phyloP scores from a whole-genome alignment of 176 grass and related monocot species.

The Chloris gayana region DNA sequence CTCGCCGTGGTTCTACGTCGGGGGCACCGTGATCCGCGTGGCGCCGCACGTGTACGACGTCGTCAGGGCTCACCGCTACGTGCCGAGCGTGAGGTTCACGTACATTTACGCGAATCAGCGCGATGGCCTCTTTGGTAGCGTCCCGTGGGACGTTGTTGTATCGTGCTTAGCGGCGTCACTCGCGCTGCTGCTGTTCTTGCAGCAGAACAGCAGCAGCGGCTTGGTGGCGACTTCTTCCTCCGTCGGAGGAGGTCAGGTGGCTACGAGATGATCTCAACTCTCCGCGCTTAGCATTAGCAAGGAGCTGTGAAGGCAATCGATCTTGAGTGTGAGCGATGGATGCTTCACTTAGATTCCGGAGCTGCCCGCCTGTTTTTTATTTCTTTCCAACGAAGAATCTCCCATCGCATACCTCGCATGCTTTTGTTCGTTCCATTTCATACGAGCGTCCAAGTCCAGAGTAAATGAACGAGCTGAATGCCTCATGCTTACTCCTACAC shows the following conservation, averaged over 20 bases:
- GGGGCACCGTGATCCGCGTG: slow-evolving; percentile 17
- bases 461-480: background rate
- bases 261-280: slow-evolving; percentile 54
- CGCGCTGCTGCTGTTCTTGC: too few species aligned
- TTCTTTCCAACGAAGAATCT: background rate
- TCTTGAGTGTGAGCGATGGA: background rate
- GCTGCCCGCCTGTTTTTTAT: background rate
- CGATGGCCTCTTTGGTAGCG: too few species aligned
- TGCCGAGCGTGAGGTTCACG: background rate
- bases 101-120: too few species aligned
- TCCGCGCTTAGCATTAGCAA: slow-evolving; percentile 18
- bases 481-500: background rate
- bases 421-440: background rate
- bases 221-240: too few species aligned
- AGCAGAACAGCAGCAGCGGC: too few species aligned
- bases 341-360: background rate
- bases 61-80: background rate
- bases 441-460: background rate
- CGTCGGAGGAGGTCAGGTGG: too few species aligned
- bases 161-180: too few species aligned
- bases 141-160: too few species aligned
- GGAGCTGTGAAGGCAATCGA: background rate
- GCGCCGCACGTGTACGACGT: background rate
- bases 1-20: slow-evolving; percentile 22
- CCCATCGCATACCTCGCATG: background rate